Conservation (phyloP, 192 early-diverging fungal genomes). For the Fimicolochytrium jonesii region DNA sequence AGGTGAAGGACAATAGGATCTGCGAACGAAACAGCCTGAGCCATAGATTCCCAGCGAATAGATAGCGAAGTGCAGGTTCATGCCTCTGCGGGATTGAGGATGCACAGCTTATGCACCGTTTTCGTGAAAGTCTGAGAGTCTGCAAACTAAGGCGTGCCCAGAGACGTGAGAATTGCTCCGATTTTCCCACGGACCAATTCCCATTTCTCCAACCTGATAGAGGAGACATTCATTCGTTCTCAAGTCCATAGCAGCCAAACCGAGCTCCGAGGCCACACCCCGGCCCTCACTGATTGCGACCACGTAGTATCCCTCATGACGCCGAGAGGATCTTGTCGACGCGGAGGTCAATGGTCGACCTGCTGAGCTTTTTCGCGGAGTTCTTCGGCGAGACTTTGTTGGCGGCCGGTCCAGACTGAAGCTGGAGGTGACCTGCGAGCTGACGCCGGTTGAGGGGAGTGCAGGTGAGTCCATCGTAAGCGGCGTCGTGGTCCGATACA, state of each 20-base stretch:
- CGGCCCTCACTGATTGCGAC: constrained; percentile 23
- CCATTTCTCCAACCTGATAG: constrained; percentile 56
- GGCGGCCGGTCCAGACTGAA: too few species aligned
- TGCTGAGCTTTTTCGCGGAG: too few species aligned
- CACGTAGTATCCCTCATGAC: constrained; percentile 9
- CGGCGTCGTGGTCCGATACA: too few species aligned
- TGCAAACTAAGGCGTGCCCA: too few species aligned
- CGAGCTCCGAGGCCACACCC: constrained; percentile 48
- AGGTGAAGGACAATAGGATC: constrained; percentile 51
- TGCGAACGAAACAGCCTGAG: constrained; percentile 1
- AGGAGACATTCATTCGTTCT: constrained; percentile 53
- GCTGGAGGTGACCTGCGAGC: too few species aligned
- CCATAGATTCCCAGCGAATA: neutral
- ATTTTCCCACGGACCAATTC: too few species aligned
- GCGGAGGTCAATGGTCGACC: constrained; percentile 1
- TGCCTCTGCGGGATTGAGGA: constrained; percentile 55
- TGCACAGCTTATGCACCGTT: constrained; percentile 55
- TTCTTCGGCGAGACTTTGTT: too few species aligned
- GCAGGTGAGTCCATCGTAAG: too few species aligned
- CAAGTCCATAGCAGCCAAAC: constrained; percentile 58
- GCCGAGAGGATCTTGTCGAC: neutral
- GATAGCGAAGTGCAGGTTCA: too few species aligned
- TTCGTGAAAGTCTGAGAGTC: constrained; percentile 61
- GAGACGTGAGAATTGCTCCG: too few species aligned
- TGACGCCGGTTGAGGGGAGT: too few species aligned